Base-by-base conservation (phyloP, 2,329 filamentous ascomycete genomes). In the Aspergillus brunneoviolaceus region DNA sequence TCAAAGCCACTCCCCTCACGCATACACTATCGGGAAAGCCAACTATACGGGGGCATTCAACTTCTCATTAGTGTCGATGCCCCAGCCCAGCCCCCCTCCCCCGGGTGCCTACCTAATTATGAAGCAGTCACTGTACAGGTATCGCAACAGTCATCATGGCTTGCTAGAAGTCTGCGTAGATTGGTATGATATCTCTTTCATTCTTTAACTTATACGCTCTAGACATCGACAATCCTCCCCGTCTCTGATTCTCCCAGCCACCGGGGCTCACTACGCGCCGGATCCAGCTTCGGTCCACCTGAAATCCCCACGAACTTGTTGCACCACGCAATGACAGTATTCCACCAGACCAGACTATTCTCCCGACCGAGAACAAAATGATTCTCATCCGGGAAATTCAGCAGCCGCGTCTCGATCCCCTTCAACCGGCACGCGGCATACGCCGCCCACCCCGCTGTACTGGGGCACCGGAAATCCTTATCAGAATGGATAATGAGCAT, bases 361-460 rank as follows among this genome's bases (percentile, higher is more conserved):
- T 55, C 52, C 52, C 19, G 39, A 9, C 52, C 42, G 16, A 48
- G 52, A 6, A 55, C 52, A 33, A 48, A 55, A 14, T 55, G 52
- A 31, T 55, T 55, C 52, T 55, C 52, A 33, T 55, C 52, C 14
- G 52, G 52, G 21, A 55, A 55, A 23, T 55, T 55, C 39, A 55
- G 27, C 25, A 48, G n/a, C 25, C 52, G 23, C 11, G 52, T 55
- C 39, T 55, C 52, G 14, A 55, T 55, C 9, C 52, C 52, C 42
- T 55, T 55, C 16, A 55, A 14, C 10, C 52, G 25, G 31, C 52
- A 55, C 5, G 39, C 52, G 16, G 52, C 23, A 55, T 55, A 55
- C 2, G 52, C 52, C n/a, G 52, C 52, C 52, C 23, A 55, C 10
- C 39, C 52, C 4, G 52, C 52, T n/a, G 52, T 55, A 14, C 23